Conservation (phyloP, 148 eudicot genomes). For the Bassia scoparia region DNA sequence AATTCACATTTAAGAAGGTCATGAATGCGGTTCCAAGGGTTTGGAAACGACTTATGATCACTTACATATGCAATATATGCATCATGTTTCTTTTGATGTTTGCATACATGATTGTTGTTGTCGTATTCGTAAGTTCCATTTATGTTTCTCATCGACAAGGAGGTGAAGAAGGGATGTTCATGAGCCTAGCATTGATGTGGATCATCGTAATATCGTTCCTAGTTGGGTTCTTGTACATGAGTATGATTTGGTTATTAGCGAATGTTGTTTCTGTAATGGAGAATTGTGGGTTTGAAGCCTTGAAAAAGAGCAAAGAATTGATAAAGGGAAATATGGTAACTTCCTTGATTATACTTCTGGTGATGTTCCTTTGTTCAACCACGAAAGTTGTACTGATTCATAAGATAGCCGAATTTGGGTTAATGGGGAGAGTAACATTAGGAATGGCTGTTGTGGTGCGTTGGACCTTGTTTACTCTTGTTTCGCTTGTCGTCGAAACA, state of each 20-base stretch:
- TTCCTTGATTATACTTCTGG: conserved; percentile 18
- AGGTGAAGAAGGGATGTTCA: neutral
- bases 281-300: conserved; percentile 38
- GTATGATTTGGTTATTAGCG: conserved; percentile 43
- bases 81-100: neutral
- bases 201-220: neutral
- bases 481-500: conserved; percentile 39
- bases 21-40: conserved; percentile 39
- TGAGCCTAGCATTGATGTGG: neutral
- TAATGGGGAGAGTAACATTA: conserved; percentile 14
- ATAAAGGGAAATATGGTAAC: conserved; percentile 38
- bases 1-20: conserved; percentile 27
- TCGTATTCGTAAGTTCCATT: neutral
- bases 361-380: conserved; percentile 10
- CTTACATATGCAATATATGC: conserved; percentile 30
- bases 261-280: conserved; percentile 44
- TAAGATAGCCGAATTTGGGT: neutral
- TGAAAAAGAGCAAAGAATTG: conserved; percentile 46
- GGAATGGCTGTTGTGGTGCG: conserved; percentile 24
- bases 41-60: conserved; percentile 45
- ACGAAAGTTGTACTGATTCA: conserved; percentile 9
- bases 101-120: conserved; percentile 5
- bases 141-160: neutral
- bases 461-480: conserved; percentile 23
- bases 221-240: conserved; percentile 26